Evolutionary conservation across 106 monocot genomes (phyloP), one percentile per base, ranked within the genome.

Genomic region (Triglochin maritima): DNA sequence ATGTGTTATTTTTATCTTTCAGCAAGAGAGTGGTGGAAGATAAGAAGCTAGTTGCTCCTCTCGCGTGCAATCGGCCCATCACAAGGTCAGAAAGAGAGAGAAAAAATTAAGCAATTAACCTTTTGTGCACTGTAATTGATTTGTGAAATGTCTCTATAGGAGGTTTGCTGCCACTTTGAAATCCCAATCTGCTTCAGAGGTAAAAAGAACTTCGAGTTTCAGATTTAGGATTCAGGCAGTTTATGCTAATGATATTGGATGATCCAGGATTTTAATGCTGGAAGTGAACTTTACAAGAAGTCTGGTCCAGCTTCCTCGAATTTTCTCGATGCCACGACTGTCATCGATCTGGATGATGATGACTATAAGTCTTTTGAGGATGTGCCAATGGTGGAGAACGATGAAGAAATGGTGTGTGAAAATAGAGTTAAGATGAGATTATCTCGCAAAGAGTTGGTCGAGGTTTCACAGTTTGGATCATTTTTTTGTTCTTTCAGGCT

Each of bases 21-120:
- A 86, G 83, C 11, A 83, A 75, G 60, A 74, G 43, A 70, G 50
- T 42, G 7, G 16, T 68, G 5, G 53, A 60, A 60, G 50, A 76
- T 43, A 84, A 79, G 66, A 84, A 78, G 44, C 11, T 13, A 15
- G 6, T 13, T 47, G 47, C 47, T 4, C 42, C 12, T 42, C 4
- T 67, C 29, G 68, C 41, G 13, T 63, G 54, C 46, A 72, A 63
- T 47, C 75, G 83, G 12, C 93, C 93, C 2, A 73, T 83, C 59
- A 86, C 88, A 17, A 83, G 88, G 92, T 88, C 56, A 47, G 64
- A 44, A 46, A 56, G 51, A 70, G 53, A 68, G n/a, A n/a, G n/a
- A n/a, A n/a, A n/a, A n/a, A n/a, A n/a, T 71, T 45, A 67, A 58
- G 3, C 49, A 45, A 43, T 16, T 59, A 49, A 41, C 51, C 50